Evolutionary conservation across 2,329 filamentous ascomycete genomes (phyloP).

Genomic region (Ambrosiella beaveri): DNA sequence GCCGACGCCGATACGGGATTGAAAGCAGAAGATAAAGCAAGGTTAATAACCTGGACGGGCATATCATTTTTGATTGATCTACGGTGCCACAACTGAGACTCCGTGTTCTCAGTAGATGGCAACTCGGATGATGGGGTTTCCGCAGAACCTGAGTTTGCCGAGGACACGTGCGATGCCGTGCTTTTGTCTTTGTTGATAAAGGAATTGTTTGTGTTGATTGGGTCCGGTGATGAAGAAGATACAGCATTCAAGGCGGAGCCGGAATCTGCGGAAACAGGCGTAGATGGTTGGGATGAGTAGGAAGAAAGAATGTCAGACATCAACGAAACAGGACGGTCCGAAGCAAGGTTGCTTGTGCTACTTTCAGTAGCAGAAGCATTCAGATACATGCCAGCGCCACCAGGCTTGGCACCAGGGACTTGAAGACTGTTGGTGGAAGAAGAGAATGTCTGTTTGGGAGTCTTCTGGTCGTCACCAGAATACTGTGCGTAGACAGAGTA

Average conservation of each 20-base stretch:
- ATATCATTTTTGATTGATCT: slow-evolving; percentile 33
- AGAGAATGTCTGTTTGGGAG: slow-evolving; percentile 7
- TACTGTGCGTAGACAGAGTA: slow-evolving; percentile 9
- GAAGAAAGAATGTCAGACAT: slow-evolving; percentile 15
- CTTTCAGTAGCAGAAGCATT: slow-evolving; percentile 16
- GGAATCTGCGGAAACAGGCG: slow-evolving; percentile 4
- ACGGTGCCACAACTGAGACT: slow-evolving; percentile 28
- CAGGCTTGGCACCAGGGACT: not conserved
- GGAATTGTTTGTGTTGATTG: not conserved
- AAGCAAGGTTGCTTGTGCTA: slow-evolving; percentile 2
- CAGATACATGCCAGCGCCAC: slow-evolving; percentile 1
- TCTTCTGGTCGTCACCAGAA: slow-evolving; percentile 8
- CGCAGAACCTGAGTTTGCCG: not conserved
- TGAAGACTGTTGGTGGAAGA: slow-evolving; percentile 8
- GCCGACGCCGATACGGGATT: not conserved
- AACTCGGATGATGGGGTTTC: not conserved
- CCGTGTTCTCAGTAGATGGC: slow-evolving; percentile 2
- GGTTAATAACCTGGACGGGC: slow-evolving; percentile 28
- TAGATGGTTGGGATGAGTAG: slow-evolving; percentile 16
- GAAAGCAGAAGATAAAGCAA: slow-evolving; percentile 16
- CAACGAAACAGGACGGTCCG: slow-evolving; percentile 9
- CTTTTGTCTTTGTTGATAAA: not conserved
- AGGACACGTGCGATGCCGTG: not conserved
- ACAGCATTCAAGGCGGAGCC: not conserved
- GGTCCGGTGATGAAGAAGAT: not conserved